Percentiles rank a stretch among this genome's conserved stretches.
Conservation (phyloP, 2,329 filamentous ascomycete genomes). For the Pezicula carpinea region DNA sequence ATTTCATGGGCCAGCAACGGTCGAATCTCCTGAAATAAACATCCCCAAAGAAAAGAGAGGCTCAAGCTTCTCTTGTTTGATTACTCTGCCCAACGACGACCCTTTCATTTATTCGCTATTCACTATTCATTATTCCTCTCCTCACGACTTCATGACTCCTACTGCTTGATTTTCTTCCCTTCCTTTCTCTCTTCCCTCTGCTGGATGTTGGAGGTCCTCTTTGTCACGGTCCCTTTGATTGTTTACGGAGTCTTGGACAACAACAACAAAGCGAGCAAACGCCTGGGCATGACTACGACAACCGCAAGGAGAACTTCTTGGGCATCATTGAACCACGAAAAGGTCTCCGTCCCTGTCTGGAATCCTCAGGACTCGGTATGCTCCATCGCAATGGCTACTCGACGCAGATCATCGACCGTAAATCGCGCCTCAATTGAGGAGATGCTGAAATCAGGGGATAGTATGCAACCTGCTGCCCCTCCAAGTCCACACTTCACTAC, state of each 20-base stretch:
- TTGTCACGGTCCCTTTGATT: not conserved
- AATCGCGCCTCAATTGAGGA: slow-evolving; percentile 23
- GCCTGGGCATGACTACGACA: slow-evolving; percentile 16
- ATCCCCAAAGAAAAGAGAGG: not conserved
- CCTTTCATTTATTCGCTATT: not conserved
- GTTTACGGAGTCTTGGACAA: slow-evolving; percentile 14
- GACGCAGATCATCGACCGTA: slow-evolving; percentile 21
- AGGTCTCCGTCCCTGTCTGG: slow-evolving; percentile 6
- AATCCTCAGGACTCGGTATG: slow-evolving; percentile 18
- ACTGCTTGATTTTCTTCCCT: not conserved
- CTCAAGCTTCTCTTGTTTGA: not conserved
- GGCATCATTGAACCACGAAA: slow-evolving; percentile 16
- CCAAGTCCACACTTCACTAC: slow-evolving; percentile 22
- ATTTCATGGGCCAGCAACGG: not conserved
- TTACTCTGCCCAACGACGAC: not conserved
- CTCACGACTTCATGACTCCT: not conserved
- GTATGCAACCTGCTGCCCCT: slow-evolving; percentile 15
- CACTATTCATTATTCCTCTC: not conserved
- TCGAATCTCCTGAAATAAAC: slow-evolving; percentile 1
- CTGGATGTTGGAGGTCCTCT: slow-evolving; percentile 1
- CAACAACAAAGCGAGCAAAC: slow-evolving; percentile 11
- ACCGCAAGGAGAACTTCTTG: slow-evolving; percentile 17
- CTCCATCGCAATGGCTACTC: slow-evolving; percentile 21
- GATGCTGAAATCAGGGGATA: slow-evolving; percentile 25
- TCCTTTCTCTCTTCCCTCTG: not conserved